Percentiles rank a stretch among this genome's conserved stretches.
Conservation (phyloP, 2,329 filamentous ascomycete species). For the Phaeosphaeriaceae sp. region DNA sequence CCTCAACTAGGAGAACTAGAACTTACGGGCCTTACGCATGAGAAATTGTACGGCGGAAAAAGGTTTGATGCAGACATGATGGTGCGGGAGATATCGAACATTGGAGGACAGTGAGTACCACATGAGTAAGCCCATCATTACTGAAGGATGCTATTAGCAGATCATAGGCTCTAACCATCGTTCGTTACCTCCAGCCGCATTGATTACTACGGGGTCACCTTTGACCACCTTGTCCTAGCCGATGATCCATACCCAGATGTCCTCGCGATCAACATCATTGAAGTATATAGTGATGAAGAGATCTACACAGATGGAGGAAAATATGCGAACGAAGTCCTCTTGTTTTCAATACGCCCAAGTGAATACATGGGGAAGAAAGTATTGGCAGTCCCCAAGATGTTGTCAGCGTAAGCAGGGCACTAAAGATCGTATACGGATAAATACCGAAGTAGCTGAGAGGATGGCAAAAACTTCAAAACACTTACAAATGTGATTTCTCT, state of each 20-base stretch:
- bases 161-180: background rate
- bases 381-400: conserved; percentile 51
- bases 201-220: conserved; percentile 41
- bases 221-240: conserved; percentile 49
- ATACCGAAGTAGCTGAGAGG: conserved; percentile 16
- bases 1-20: too few relatives aligned
- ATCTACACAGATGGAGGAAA: conserved; percentile 44
- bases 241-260: conserved; percentile 50
- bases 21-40: background rate
- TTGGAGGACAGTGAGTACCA: too few relatives aligned
- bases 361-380: conserved; percentile 51
- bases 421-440: conserved; percentile 43
- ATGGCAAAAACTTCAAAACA: background rate
- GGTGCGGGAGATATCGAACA: too few relatives aligned
- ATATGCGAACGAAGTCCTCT: conserved; percentile 10
- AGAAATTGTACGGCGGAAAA: background rate
- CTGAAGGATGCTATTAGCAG: too few relatives aligned
- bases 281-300: conserved; percentile 47
- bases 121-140: too few relatives aligned
- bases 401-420: conserved; percentile 50
- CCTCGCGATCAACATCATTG: conserved; percentile 47
- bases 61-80: background rate
- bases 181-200: conserved; percentile 7
- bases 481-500: too few relatives aligned
- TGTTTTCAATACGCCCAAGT: conserved; percentile 44